These are phyloP conservation scores for Bipolaris cookei DNA, from an alignment of 2,329 filamentous ascomycete genomes.

Conservation along the genomic window DNA sequence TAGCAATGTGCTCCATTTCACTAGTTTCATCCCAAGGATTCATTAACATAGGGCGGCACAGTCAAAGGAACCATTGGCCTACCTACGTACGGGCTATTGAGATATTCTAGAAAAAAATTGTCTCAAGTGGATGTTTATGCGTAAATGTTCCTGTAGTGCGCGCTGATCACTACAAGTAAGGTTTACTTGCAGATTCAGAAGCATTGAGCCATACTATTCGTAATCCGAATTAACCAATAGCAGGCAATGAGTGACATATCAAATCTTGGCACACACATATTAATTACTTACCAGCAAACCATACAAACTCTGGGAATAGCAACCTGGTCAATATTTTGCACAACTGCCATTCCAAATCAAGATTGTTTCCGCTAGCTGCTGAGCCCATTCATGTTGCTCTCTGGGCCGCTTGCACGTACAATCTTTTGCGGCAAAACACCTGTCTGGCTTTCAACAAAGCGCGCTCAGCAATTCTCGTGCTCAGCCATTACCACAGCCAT, in stretches of 20 bases:
- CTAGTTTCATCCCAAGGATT: conserved; percentile 5
- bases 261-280: no score
- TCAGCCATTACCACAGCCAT: conserved; percentile 11
- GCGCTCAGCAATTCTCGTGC: conserved; percentile 3
- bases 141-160: no score
- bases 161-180: no score
- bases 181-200: no score
- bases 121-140: no score
- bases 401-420: neutral
- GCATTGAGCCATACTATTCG: no score
- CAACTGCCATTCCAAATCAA: no score
- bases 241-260: no score
- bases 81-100: conserved; percentile 47
- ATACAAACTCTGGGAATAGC: no score
- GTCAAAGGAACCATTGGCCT: conserved; percentile 65
- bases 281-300: no score
- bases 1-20: neutral
- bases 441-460: neutral
- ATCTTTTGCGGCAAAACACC: neutral
- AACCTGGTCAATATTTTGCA: neutral
- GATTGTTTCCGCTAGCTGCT: neutral
- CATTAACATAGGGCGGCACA: conserved; percentile 61
- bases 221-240: no score
- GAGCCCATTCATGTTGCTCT: conserved; percentile 3
- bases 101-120: no score